Base-by-base conservation (phyloP, 108 stramenopile species). In the Thalassiosira profunda region DNA sequence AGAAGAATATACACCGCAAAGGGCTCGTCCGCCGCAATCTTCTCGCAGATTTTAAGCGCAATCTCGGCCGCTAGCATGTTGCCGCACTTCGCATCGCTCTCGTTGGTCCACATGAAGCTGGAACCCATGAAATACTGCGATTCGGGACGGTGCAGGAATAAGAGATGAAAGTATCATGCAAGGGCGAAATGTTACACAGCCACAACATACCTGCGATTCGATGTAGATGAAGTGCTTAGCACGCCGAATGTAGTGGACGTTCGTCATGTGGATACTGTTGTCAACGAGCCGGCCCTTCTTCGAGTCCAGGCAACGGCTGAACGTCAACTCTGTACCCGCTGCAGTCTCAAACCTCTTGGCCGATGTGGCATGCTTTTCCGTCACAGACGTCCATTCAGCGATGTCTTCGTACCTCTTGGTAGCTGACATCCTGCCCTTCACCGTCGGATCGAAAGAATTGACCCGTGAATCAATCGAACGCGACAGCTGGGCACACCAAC, bases 21-120 rank as follows among this genome's bases (percentile, higher is more conserved):
- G 26, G 79, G 79, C 38, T 86, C 82, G 25, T 60, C 52, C 44
- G 76, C 73, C 34, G 62, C 75, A 46, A 86, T 83, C 65, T 86
- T 86, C 20, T 83, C 62, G 70, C 85, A 86, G 14, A 86, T 81
- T 76, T 86, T 86, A 35, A 70, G 37, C 21, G 74, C 58, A 18
- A 86, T 29, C 72, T 86, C 85, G n/a, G 76, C 55, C n/a, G 85
- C 81, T 52, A 86, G 58, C 70, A 86, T 69, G 45, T 86, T 86
- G 30, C 62, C 24, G 53, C 82, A 83, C 69, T 79, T 83, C 12
- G 62, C 78, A 28, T 38, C 35, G 11, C 61, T 40, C 30, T 79
- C 67, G 9, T 63, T 65, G 0, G 54, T 30, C 82, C 82, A 83
- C 70, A 83, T 63, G 60, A 64, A 72, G 2, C 78, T 79, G 29